phyloP scores from a whole-genome alignment of 352 stramenopile species.

The Pythium folliculosum region DNA sequence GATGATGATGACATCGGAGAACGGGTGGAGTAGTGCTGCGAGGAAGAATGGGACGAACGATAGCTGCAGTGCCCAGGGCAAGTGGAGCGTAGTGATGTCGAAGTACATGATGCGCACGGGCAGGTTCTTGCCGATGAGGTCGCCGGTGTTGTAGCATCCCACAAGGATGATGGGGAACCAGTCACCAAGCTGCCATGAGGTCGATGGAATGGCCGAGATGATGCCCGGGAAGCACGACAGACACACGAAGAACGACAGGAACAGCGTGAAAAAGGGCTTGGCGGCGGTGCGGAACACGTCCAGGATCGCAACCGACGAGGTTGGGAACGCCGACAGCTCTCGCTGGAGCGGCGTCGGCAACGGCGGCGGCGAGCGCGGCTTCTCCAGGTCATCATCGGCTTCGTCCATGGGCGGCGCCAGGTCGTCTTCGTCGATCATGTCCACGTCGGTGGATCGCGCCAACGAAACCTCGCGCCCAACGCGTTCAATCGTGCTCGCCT shows the following conservation, averaged over 20 bases:
- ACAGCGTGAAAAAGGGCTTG: constrained; percentile 80
- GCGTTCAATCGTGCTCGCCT: constrained; percentile 27
- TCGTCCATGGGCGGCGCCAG: constrained; percentile 8
- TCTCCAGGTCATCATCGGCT: constrained; percentile 16
- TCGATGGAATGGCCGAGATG: constrained; percentile 69
- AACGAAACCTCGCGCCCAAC: constrained; percentile 19
- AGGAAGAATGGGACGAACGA: constrained; percentile 78
- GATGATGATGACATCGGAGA: constrained; percentile 56
- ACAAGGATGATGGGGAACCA: constrained; percentile 82
- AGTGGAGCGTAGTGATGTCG: constrained; percentile 63
- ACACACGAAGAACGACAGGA: constrained; percentile 77
- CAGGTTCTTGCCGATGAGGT: constrained; percentile 81
- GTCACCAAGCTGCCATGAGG: constrained; percentile 52
- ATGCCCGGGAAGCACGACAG: constrained; percentile 81
- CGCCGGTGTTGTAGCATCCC: constrained; percentile 72
- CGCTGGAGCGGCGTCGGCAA: constrained; percentile 31
- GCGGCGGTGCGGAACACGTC: constrained; percentile 57
- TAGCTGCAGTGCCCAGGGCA: constrained; percentile 62
- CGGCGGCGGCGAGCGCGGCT: constrained; percentile 17
- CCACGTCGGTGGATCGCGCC: constrained; percentile 26
- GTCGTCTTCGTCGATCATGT: constrained; percentile 43
- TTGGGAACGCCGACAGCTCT: constrained; percentile 40
- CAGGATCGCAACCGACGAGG: constrained; percentile 31
- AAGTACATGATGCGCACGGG: constrained; percentile 75
- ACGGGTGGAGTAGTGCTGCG: constrained; percentile 47